A percentile compares a stretch with the other conserved stretches of the same genome.
phyloP scores from a whole-genome alignment of 164 flowering plant species.

The Saururus chinensis region DNA sequence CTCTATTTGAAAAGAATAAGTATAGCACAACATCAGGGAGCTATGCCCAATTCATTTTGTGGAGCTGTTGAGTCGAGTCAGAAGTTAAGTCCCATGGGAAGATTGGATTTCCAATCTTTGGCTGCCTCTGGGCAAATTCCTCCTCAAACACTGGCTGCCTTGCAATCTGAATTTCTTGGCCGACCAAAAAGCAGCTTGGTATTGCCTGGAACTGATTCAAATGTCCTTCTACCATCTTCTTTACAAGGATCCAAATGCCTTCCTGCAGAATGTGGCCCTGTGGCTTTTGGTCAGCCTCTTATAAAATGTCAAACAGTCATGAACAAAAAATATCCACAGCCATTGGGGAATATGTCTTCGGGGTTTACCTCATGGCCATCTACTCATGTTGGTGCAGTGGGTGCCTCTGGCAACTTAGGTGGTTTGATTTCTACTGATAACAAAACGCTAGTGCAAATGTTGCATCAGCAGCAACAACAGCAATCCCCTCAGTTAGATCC shows the following conservation, averaged over 20 bases:
- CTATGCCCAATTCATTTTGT: slow-evolving; percentile 36
- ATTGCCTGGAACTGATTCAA: slow-evolving; percentile 38
- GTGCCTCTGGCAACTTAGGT: slow-evolving; percentile 19
- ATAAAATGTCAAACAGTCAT: slow-evolving; percentile 38
- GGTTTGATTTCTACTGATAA: slow-evolving; percentile 27
- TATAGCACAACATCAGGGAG: slow-evolving; percentile 54
- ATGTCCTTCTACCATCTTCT: slow-evolving; percentile 42
- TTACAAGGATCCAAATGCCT: slow-evolving; percentile 36
- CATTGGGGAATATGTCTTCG: slow-evolving; percentile 33
- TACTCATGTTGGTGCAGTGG: slow-evolving; percentile 25
- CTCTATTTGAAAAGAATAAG: slow-evolving; percentile 67
- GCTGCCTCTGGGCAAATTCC: slow-evolving; percentile 77
- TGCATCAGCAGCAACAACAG: slow-evolving; percentile 36
- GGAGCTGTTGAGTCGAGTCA: slow-evolving; percentile 38
- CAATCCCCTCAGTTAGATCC: slow-evolving; percentile 29
- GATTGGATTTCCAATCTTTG: slow-evolving; percentile 61
- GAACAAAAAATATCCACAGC: slow-evolving; percentile 35
- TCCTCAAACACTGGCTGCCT: slow-evolving; percentile 58
- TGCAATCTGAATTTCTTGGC: slow-evolving; percentile 67
- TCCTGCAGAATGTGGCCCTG: slow-evolving; percentile 35
- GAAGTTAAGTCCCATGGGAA: slow-evolving; percentile 41
- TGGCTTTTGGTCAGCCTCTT: slow-evolving; percentile 45
- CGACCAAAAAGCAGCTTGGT: slow-evolving; percentile 40
- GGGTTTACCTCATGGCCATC: slow-evolving; percentile 44
- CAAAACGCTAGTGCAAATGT: slow-evolving; percentile 32